phyloP scores from a whole-genome alignment of 257 asterid species.

The Nicotiana otophora region DNA sequence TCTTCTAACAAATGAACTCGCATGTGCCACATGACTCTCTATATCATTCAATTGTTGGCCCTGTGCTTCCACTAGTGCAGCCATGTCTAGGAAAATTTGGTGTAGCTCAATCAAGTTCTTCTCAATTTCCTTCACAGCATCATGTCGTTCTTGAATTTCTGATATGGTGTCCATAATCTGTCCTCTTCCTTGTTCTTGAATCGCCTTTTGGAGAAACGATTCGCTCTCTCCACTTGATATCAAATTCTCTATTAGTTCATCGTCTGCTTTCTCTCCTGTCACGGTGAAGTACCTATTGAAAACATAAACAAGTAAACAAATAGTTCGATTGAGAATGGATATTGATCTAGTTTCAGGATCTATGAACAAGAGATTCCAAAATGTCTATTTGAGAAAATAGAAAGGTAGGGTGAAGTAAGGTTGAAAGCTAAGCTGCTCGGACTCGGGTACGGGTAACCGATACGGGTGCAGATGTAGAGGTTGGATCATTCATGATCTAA shows the following conservation, averaged over 20 bases:
- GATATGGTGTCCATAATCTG: slow-evolving; percentile 36
- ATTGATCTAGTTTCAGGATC: too few species aligned
- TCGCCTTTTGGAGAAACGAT: slow-evolving; percentile 35
- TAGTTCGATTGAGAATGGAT: too few species aligned
- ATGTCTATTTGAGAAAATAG: too few species aligned
- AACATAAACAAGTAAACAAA: too few species aligned
- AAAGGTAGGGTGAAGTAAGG: too few species aligned
- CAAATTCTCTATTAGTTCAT: slow-evolving; percentile 32
- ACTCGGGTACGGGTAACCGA: too few species aligned
- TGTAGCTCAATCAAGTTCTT: slow-evolving; percentile 31
- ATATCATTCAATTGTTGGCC: slow-evolving; percentile 36
- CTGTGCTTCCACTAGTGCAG: slow-evolving; percentile 35
- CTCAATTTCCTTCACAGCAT: slow-evolving; percentile 38
- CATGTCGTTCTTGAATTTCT: slow-evolving; percentile 36
- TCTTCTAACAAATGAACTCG: slow-evolving; percentile 31
- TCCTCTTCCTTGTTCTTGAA: slow-evolving; percentile 39
- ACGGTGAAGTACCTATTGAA: slow-evolving; percentile 20
- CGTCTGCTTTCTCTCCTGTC: slow-evolving; percentile 32
- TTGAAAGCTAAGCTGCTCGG: too few species aligned
- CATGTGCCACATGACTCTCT: slow-evolving; percentile 34
- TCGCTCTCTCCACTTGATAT: slow-evolving; percentile 43
- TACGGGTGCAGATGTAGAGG: too few species aligned
- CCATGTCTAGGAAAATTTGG: slow-evolving; percentile 38
- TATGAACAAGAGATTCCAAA: too few species aligned
- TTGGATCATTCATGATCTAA: too few species aligned